Evolutionary conservation across 2,329 filamentous ascomycete species (phyloP), one percentile per base, ranked within the genome.

Genomic region (Endocalyx cinctus): DNA sequence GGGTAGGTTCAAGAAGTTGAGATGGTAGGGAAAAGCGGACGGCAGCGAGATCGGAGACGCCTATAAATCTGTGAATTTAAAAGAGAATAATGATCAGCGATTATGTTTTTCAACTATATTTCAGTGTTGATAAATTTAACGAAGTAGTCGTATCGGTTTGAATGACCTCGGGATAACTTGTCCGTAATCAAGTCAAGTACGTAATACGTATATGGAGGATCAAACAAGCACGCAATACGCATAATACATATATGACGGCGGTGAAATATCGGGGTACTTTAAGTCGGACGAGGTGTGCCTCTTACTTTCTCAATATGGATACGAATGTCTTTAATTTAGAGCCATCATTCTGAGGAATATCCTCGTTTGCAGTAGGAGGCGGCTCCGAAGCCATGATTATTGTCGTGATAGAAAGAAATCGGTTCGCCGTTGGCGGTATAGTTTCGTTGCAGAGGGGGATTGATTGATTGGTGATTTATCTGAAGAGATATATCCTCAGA

Each of bases 1-100:
- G 92, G 4, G 87, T 94, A 22, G 92, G 92, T 62, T 98, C 92
- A 54, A 98, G 77, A 27, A 98, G 79, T 63, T 97, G 90, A 31
- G 92, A 88, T 15, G 92, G 92, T 31, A 98, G 75, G 12, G 90
- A 97, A 67, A 98, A 98, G 48, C 92, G 85, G 42, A 97, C 90
- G 36, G 88, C 79, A 37, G 92, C 92, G 54, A 98, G 92, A 64
- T 98, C 92, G 47, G 89, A 74, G 37, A 98, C 92, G 48, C 92
- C 92, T 52, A 97, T 88, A 63, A 97, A 97, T 60, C 90, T 94
- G 61, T 31, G 37, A 12, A 16, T 27, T 3, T 19, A 27, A 18
- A 25, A 13, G 41, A 38, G 40, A 36, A 35, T 31, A 26, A 37
- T 29, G 35, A 47, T 64, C 43, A 63, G 55, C 37, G 17, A 38